Base-by-base conservation (phyloP, 768 basidiomycete genomes). In the Tephrocybe sp. region DNA sequence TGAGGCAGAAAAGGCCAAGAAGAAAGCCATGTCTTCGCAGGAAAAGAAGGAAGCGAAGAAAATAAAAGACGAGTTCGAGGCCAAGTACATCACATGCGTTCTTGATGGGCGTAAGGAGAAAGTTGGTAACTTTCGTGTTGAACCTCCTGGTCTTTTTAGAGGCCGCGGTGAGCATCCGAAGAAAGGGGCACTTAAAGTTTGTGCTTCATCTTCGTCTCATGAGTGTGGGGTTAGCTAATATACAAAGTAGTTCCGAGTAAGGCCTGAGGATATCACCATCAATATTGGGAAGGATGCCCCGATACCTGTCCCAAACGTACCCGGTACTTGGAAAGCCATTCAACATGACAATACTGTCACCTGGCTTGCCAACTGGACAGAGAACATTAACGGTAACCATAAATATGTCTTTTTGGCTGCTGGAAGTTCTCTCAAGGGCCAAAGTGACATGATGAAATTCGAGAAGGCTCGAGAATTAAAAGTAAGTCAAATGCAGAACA, bases 331-430 rank as follows among this genome's bases (percentile, higher is more conserved):
- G 97, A 93, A 90, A 66, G 75, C 77, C 3, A 75, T 97, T 17
- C 78, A 83, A 10, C 92, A 98, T 63, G 95, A 98, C 64, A 87
- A 95, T 58, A 98, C 93, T 2, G 97, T 98, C 22, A 98, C 97
- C 11, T 99, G 97, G 97, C 78, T 99, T 42, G 97, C 97, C 4
- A 95, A 89, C 49, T 99, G 97, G 97, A 94, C 93, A 40, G 97
- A 98, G 69, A 99, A 99, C 64, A 85, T 98, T 70, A 98, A 98
- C 62, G 83, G 85, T 53, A 91, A 87, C 63, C 85, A 90, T 68
- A 98, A 98, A 72, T 99, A 99, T 64, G 97, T 99, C 48, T 98
- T 98, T 78, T 71, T 98, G 56, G 92, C 97, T 6, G 91, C 97
- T n/a, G 93, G 92, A 36, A 96, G 92, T 61, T 95, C 94, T 7